phyloP scores from a whole-genome alignment of 2,329 filamentous ascomycete species.

The Stagonosporopsis tanaceti region DNA sequence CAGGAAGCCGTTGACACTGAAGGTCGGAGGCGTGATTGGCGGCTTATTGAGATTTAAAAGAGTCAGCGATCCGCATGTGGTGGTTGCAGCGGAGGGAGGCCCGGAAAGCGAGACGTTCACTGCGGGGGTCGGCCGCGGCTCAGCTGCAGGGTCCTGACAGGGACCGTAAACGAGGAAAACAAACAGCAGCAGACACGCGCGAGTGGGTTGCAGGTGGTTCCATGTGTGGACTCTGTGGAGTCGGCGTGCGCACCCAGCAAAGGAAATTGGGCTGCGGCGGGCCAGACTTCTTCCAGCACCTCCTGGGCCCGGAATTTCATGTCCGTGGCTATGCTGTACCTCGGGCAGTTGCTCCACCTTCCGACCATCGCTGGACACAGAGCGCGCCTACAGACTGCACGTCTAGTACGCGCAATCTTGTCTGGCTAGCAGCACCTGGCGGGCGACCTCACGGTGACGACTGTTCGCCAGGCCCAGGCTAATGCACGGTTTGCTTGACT shows the following conservation, averaged over 20 bases:
- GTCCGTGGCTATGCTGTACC: constrained; percentile 7
- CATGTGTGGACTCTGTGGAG: not conserved
- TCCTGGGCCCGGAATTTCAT: constrained; percentile 16
- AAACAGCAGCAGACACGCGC: constrained; percentile 13
- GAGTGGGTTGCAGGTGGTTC: constrained; percentile 15
- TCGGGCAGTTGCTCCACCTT: constrained; percentile 9
- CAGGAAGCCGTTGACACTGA: constrained; percentile 2
- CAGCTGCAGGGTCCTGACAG: constrained; percentile 33
- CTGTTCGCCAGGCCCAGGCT: constrained; percentile 18
- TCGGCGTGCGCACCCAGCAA: constrained; percentile 4
- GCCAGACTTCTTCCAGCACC: constrained; percentile 7
- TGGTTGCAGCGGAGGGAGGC: constrained; percentile 24
- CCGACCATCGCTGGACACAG: not conserved
- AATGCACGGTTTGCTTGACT: constrained; percentile 20
- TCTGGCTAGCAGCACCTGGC: constrained; percentile 15
- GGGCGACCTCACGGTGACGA: constrained; percentile 11
- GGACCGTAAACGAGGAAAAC: constrained; percentile 15
- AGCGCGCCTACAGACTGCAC: too few species aligned
- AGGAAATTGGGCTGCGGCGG: constrained; percentile 6
- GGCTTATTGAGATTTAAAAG: constrained; percentile 21
- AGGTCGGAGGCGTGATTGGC: constrained; percentile 31
- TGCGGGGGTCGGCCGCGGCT: constrained; percentile 28
- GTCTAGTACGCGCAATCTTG: not conserved
- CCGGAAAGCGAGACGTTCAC: constrained; percentile 20
- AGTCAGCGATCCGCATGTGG: constrained; percentile 14